Base-by-base conservation (phyloP, 2,329 filamentous ascomycete genomes). In the Celoporthe dispersa region DNA sequence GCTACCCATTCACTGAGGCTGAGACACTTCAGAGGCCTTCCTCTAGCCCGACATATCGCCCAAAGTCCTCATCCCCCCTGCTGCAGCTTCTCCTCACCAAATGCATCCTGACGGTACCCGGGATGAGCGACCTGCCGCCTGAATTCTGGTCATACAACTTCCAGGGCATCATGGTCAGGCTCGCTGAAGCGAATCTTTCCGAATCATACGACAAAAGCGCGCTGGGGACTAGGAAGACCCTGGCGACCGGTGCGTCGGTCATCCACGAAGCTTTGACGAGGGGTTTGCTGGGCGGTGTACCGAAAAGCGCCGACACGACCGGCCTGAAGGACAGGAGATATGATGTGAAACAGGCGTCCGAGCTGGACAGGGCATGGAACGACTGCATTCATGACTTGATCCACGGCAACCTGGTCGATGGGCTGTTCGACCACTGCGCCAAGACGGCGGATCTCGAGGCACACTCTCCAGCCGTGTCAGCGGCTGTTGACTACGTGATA, bases 131-230 rank as follows among this genome's bases (percentile, higher is more conserved):
- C 70, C 82, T 95, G 2, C 84, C 88, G 0, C 77, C 82, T 1
- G 86, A 87, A 3, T 93, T 92, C 78, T 94, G 91, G 90, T 84
- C 83, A 44, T 82, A 84, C n/a, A 84, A 87, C 60, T 82, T 91
- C 33, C 85, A 88, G 73, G 84, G 85, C 1, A 78, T 93, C 22
- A 82, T 93, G 74, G 80, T 82, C 74, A 84, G 88, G 75, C 81
- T 95, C 67, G 89, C 86, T 11, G 85, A 89, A 41, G 91, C 89
- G 1, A 88, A 93, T 65, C 82, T 95, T 41, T 94, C 91, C 1
- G 92, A 95, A 78, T 94, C 91, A 77, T 95, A 94, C 76, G 92
- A 95, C 78, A 94, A 94, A 79, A 92, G 91, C 19, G 85, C 88
- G 0, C 80, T 95, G 73, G 92, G 92, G 0, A 89, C 90, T 70